phyloP scores from a whole-genome alignment of 2,329 filamentous ascomycete species.

The Aspergillus calidoustus region DNA sequence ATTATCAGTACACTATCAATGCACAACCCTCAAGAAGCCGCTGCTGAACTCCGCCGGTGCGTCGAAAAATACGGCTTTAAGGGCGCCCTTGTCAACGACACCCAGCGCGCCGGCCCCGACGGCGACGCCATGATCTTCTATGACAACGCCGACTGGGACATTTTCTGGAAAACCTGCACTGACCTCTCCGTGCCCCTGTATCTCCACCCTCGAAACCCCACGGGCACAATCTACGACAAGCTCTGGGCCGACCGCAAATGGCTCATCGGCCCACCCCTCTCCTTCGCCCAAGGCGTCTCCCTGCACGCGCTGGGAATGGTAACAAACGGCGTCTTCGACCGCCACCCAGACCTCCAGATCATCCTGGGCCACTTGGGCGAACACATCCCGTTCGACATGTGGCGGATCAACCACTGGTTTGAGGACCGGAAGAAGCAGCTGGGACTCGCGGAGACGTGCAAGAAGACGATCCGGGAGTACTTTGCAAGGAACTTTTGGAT shows the following conservation, averaged over 20 bases:
- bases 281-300: constrained; percentile 63
- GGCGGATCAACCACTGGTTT: constrained; percentile 52
- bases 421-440: constrained; percentile 45
- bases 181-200: constrained; percentile 69
- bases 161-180: constrained; percentile 63
- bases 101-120: constrained; percentile 61
- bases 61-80: constrained; percentile 65
- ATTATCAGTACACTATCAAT: constrained; percentile 41
- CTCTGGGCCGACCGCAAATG: constrained; percentile 64
- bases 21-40: constrained; percentile 47
- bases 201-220: constrained; percentile 64
- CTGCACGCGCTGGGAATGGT: constrained; percentile 61
- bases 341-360: constrained; percentile 52
- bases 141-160: constrained; percentile 61
- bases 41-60: constrained; percentile 49
- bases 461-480: constrained; percentile 51
- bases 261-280: constrained; percentile 64
- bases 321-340: constrained; percentile 56
- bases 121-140: constrained; percentile 69
- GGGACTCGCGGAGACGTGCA: constrained; percentile 44
- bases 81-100: constrained; percentile 66
- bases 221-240: constrained; percentile 61
- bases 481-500: constrained; percentile 50
- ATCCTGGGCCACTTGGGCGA: constrained; percentile 56
- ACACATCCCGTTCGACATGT: constrained; percentile 57